Evolutionary conservation across 176 grass and related monocot genomes (phyloP).

Genomic region (Eragrostis nindensis): DNA sequence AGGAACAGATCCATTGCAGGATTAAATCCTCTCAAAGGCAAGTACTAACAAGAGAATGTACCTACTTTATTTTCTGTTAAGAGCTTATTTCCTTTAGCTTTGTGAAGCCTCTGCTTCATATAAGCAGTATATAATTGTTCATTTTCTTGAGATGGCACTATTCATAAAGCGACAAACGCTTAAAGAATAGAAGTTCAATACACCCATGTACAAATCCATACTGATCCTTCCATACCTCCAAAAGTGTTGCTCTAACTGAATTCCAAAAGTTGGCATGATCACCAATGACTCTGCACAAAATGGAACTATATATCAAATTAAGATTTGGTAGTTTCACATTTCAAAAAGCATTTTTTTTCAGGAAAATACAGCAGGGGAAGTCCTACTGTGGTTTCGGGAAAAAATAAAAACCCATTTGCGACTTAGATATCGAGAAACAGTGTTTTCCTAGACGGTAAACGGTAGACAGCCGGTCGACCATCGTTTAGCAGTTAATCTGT

Average conservation of each 20-base stretch:
- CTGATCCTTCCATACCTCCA: conserved; percentile 58
- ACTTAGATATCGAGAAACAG: background rate
- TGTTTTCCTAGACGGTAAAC: no score
- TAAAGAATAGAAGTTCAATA: background rate
- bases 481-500: no score
- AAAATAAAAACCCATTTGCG: no score
- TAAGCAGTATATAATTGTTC: background rate
- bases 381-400: background rate
- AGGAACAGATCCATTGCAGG: conserved; percentile 3
- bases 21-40: background rate
- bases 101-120: conserved; percentile 18
- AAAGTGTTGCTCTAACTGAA: conserved; percentile 77
- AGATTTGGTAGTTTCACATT: background rate
- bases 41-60: background rate
- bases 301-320: conserved; percentile 15
- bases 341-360: background rate
- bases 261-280: conserved; percentile 77
- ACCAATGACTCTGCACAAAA: conserved; percentile 68
- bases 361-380: background rate
- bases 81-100: background rate
- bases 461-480: no score
- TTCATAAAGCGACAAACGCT: background rate
- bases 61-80: background rate
- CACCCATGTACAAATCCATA: background rate
- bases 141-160: background rate